phyloP scores from a whole-genome alignment of 2,329 filamentous ascomycete genomes.

The Trichoderma sp. region DNA sequence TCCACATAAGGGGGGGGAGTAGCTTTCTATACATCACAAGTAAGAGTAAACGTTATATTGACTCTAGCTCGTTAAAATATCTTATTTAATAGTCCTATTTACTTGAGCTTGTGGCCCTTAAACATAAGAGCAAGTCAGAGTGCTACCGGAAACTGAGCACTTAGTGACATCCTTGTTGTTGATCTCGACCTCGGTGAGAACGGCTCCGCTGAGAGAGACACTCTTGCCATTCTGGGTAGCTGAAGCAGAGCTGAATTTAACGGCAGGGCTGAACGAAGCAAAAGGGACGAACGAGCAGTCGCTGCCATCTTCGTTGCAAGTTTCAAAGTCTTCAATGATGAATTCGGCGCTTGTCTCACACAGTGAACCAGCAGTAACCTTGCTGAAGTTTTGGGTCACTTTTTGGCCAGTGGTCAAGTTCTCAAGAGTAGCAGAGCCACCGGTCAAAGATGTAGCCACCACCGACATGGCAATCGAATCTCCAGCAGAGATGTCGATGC shows the following conservation, averaged over 20 bases:
- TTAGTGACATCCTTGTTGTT: slow-evolving; percentile 19
- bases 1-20: not conserved
- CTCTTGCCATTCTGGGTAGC: slow-evolving; percentile 1
- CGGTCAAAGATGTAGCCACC: slow-evolving; percentile 15
- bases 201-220: slow-evolving; percentile 17
- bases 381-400: slow-evolving; percentile 15
- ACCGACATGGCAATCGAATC: slow-evolving; percentile 15
- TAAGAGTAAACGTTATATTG: not conserved
- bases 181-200: slow-evolving; percentile 8
- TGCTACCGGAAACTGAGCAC: slow-evolving; percentile 21
- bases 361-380: slow-evolving; percentile 16
- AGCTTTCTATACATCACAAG: not conserved
- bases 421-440: slow-evolving; percentile 19
- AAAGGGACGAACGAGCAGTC: slow-evolving; percentile 18
- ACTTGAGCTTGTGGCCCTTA: not conserved
- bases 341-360: slow-evolving; percentile 22
- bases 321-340: slow-evolving; percentile 20
- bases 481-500: slow-evolving; percentile 10
- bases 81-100: no score
- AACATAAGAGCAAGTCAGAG: slow-evolving; percentile 16
- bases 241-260: slow-evolving; percentile 14
- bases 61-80: no score
- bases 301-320: slow-evolving; percentile 2
- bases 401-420: slow-evolving; percentile 16
- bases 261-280: slow-evolving; percentile 19